Evolutionary conservation across 2,329 filamentous ascomycete species (phyloP).

Genomic region (Dactylellina leptospora): DNA sequence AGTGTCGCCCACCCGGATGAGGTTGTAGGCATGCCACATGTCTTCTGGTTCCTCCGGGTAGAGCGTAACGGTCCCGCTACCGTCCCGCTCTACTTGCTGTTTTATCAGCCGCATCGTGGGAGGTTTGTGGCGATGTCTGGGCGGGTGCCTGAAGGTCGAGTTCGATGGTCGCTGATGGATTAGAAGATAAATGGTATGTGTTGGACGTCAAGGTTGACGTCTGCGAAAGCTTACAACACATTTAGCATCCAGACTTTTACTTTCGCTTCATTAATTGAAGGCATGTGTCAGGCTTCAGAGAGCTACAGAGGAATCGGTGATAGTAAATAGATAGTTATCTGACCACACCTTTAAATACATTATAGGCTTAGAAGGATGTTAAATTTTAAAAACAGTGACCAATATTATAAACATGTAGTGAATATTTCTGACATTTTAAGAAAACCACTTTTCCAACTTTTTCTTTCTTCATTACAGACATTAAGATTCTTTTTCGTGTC

Average conservation of each 20-base stretch:
- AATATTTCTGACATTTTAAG: neutral
- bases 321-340: no score
- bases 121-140: constrained; percentile 4
- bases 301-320: no score
- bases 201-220: neutral
- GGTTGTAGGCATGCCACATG: constrained; percentile 81
- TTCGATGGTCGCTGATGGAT: neutral
- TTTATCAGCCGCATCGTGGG: constrained; percentile 72
- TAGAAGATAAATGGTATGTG: neutral
- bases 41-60: constrained; percentile 78
- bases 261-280: no score
- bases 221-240: constrained; percentile 14
- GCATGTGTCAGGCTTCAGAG: no score
- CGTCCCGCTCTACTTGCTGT: constrained; percentile 72
- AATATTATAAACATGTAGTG: no score
- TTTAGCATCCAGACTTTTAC: neutral
- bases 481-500: constrained; percentile 4
- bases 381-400: no score
- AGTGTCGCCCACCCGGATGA: constrained; percentile 72
- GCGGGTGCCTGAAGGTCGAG: neutral
- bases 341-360: no score
- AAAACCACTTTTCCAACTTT: constrained; percentile 33
- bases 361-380: no score
- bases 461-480: constrained; percentile 30
- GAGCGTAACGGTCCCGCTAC: constrained; percentile 72